A percentile compares a stretch with the other conserved stretches of the same genome.
Evolutionary conservation across 73 alveolate species (phyloP).

Genomic region (Tetrahymena elliotti): DNA sequence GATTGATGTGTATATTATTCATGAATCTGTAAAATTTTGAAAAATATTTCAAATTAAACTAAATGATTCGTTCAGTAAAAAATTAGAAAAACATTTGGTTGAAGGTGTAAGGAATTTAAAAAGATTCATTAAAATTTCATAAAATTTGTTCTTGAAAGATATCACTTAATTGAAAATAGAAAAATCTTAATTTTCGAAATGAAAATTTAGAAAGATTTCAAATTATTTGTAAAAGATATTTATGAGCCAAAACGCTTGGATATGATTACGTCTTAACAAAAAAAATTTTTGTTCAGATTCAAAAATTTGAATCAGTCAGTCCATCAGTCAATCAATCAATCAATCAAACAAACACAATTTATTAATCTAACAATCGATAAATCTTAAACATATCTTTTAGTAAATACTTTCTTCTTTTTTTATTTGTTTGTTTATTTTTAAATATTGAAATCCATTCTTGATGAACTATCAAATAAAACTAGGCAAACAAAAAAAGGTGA

Average conservation of each 20-base stretch:
- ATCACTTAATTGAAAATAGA: background rate
- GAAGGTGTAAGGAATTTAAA: background rate
- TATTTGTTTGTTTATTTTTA: too few relatives aligned
- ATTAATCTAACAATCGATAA: background rate
- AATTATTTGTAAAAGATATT: background rate
- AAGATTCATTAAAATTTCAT: background rate
- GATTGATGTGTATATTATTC: background rate
- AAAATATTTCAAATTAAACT: too few relatives aligned
- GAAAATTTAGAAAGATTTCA: background rate
- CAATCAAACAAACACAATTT: background rate
- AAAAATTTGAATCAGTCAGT: background rate
- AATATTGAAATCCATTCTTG: background rate
- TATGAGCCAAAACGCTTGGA: background rate
- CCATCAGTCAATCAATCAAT: background rate
- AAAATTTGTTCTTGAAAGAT: background rate
- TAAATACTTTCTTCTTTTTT: background rate
- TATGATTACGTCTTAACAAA: background rate
- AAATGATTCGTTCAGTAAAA: too few relatives aligned
- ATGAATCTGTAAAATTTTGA: too few relatives aligned
- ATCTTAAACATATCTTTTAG: background rate
- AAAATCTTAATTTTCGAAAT: background rate
- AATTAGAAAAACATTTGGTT: too few relatives aligned
- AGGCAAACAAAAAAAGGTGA: background rate
- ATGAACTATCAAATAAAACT: too few relatives aligned
- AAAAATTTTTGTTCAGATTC: background rate